Conservation (phyloP, 208 protist species). For the Leishmania turanica region DNA sequence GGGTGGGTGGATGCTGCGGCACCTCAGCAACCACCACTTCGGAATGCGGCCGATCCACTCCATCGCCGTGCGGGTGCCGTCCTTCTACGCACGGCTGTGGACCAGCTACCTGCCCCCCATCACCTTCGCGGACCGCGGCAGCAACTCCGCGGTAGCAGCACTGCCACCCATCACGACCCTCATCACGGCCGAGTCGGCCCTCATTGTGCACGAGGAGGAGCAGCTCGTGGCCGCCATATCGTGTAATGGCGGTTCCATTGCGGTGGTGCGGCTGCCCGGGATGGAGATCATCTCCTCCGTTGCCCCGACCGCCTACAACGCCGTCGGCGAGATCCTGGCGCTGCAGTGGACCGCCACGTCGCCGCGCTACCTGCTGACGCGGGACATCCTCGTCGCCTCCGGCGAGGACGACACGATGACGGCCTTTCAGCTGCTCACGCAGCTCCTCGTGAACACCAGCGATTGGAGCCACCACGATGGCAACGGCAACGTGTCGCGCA, state of each 20-base stretch:
- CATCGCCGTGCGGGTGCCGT: conserved; percentile 60
- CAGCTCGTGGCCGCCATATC: conserved; percentile 61
- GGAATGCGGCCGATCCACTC: conserved; percentile 48
- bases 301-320: conserved; percentile 59
- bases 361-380: conserved; percentile 36
- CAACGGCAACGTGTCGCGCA: conserved; percentile 19
- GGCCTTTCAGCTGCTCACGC: conserved; percentile 55
- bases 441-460: conserved; percentile 13
- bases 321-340: conserved; percentile 68
- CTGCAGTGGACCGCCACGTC: conserved; percentile 64
- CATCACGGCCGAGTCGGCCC: conserved; percentile 32
- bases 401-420: conserved; percentile 84
- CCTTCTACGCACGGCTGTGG: conserved; percentile 77
- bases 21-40: conserved; percentile 47
- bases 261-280: conserved; percentile 53
- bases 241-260: conserved; percentile 64
- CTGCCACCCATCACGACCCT: conserved; percentile 24
- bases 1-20: conserved; percentile 62
- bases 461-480: conserved; percentile 15
- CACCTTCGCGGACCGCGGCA: neutral
- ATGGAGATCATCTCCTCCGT: conserved; percentile 58
- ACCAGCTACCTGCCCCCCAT: conserved; percentile 28
- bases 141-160: neutral
- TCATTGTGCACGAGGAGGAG: conserved; percentile 63
- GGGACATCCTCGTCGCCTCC: conserved; percentile 70